Base-by-base conservation (phyloP, 129 eudicot species). In the Artemisia annua region DNA sequence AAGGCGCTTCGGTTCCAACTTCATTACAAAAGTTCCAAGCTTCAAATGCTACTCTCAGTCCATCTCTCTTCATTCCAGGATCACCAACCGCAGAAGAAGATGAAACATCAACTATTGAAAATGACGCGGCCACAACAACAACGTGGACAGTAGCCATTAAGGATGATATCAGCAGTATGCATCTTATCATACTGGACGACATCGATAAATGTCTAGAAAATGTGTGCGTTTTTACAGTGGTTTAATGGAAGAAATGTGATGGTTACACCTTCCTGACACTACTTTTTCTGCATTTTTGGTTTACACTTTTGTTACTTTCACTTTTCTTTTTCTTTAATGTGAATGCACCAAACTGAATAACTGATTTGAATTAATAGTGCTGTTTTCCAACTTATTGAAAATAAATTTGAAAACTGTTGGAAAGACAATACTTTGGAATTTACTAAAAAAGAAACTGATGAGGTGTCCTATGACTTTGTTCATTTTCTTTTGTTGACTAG, bases 21-120 rank as follows among this genome's bases (percentile, higher is more conserved):
- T 92, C 97, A 81, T 92, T 92, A 78, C 97, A 92, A 65, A 85
- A 89, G 48, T 89, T 89, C 97, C 97, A 92, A 4, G 82, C 97
- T 69, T 92, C 97, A 64, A 92, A 85, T 0, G 83, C 97, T 4
- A 91, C 93, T 73, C 96, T 77, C 56, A 88, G 61, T 9, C 81
- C 96, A 75, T 88, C 97, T 43, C 86, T 85, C 44, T 76, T 82
- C 97, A 91, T 91, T 17, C 97, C 97, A 0, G 96, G 89, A 46
- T 91, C 97, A 51, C 97, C 97, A 35, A 91, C 86, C 0, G 93
- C 96, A 1, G 92, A 84, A 49, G 14, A 49, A 4, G 46, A 35
- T 11, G 81, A 51, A 54, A 28, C 50, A 50, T 22, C 48, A 2
- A 48, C n/a, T 7, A 56, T 13, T 3, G 73, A 13, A 11, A 78